These are phyloP conservation scores for Solanum boliviense DNA, from an alignment of 257 asterid genomes.

Conservation along the genomic window DNA sequence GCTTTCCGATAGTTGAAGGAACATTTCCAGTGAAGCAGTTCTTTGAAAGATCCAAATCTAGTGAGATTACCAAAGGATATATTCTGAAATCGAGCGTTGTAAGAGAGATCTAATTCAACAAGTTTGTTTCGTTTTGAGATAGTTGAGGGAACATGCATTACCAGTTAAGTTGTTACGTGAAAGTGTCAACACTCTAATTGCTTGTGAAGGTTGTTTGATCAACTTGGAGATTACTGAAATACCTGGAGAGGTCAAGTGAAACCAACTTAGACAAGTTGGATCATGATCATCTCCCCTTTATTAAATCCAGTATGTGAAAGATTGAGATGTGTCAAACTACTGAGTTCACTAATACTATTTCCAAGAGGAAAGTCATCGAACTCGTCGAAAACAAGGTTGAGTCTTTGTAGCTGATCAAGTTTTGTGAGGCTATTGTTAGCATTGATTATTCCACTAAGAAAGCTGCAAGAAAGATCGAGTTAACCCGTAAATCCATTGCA, in stretches of 20 bases:
- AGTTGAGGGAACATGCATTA: background rate
- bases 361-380: too few species aligned
- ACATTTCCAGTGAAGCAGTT: background rate
- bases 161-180: background rate
- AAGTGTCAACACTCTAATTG: background rate
- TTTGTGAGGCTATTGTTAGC: too few species aligned
- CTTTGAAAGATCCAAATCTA: background rate
- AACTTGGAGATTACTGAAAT: background rate
- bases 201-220: background rate
- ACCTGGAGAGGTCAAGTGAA: too few species aligned
- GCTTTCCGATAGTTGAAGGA: background rate
- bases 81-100: background rate
- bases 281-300: background rate
- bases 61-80: background rate
- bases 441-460: too few species aligned
- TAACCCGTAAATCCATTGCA: too few species aligned
- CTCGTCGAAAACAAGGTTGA: too few species aligned
- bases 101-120: background rate
- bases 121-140: background rate
- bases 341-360: too few species aligned
- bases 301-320: background rate
- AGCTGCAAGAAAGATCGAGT: too few species aligned
- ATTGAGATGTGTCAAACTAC: background rate
- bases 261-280: background rate
- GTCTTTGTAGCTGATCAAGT: too few species aligned